phyloP scores from a whole-genome alignment of 176 grass and related monocot species.

The Tuctoria greenei region DNA sequence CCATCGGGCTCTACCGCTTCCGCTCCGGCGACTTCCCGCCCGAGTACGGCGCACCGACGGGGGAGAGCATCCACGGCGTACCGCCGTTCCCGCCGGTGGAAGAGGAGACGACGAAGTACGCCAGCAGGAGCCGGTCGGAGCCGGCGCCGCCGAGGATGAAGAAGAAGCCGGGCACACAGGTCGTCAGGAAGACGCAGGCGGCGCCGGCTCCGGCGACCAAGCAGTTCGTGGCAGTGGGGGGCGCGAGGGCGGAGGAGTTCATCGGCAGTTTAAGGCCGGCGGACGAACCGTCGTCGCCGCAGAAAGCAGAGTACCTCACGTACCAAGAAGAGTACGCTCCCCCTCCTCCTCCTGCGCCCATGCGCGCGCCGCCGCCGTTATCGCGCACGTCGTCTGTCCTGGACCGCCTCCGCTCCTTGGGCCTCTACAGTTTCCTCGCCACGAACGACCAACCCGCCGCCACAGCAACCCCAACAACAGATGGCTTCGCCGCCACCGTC shows the following conservation, averaged over 20 bases:
- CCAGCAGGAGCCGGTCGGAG: slow-evolving; percentile 47
- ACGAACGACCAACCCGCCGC: background rate
- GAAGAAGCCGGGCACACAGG: slow-evolving; percentile 33
- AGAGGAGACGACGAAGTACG: background rate
- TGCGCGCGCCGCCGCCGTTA: slow-evolving; percentile 15
- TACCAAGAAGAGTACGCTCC: slow-evolving; percentile 31
- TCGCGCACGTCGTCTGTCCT: slow-evolving; percentile 56
- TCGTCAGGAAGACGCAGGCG: slow-evolving; percentile 10
- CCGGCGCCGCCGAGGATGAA: slow-evolving; percentile 14
- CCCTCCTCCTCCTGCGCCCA: slow-evolving; percentile 14
- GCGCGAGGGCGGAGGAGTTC: slow-evolving; percentile 44
- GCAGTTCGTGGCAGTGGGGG: slow-evolving; percentile 12
- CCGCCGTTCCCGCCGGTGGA: background rate
- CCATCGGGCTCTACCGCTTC: slow-evolving; percentile 65
- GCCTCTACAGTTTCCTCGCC: slow-evolving; percentile 51
- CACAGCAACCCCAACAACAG: background rate
- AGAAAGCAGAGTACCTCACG: background rate
- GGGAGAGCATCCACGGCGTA: background rate
- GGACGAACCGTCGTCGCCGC: slow-evolving; percentile 23
- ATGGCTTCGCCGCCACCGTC: background rate
- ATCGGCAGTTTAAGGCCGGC: slow-evolving; percentile 29
- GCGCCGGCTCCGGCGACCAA: background rate
- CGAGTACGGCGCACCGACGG: slow-evolving; percentile 2
- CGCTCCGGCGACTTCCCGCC: slow-evolving; percentile 68
- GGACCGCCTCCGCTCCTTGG: slow-evolving; percentile 66